Evolutionary conservation across 2,329 filamentous ascomycete species (phyloP).

Genomic region (Ophiocordyceps robertsii): DNA sequence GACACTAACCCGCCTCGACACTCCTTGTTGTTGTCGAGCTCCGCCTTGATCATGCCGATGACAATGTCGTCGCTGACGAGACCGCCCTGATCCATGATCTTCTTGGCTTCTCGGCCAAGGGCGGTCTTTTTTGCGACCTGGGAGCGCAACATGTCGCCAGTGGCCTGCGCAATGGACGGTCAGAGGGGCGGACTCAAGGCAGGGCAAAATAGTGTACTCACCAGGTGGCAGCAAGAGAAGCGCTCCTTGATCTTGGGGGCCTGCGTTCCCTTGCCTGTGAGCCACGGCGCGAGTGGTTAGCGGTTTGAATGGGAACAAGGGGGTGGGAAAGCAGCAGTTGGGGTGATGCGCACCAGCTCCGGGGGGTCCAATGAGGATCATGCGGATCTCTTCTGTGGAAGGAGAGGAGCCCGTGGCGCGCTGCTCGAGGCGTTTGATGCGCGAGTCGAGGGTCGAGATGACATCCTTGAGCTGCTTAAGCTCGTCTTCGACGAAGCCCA

Average conservation of each 20-base stretch:
- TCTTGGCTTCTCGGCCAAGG: conserved; percentile 92
- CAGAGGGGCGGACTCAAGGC: not conserved
- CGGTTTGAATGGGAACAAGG: not conserved
- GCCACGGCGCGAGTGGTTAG: conserved; percentile 1
- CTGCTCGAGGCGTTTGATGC: conserved; percentile 74
- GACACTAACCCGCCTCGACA: conserved; percentile 77
- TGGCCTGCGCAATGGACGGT: conserved; percentile 48
- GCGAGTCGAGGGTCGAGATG: conserved; percentile 70
- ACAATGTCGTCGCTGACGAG: conserved; percentile 98
- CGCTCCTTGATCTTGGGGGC: conserved; percentile 97
- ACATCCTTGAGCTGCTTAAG: conserved; percentile 76
- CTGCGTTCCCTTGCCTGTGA: conserved; percentile 90
- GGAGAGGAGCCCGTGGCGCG: conserved; percentile 44
- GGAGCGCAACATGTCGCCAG: conserved; percentile 96
- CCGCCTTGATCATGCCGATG: conserved; percentile 98
- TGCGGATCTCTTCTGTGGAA: conserved; percentile 60
- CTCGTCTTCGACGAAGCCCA: conserved; percentile 81
- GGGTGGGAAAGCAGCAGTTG: not conserved
- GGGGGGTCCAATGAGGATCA: conserved; percentile 95
- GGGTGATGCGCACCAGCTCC: conserved; percentile 63
- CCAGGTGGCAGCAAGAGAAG: conserved; percentile 93
- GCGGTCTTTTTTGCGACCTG: conserved; percentile 96
- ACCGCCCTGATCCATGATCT: conserved; percentile 98
- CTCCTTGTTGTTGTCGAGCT: conserved; percentile 86
- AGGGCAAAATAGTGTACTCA: conserved; percentile 34